These are phyloP conservation scores for Punctularia strigosozonata DNA, from an alignment of 768 basidiomycete species.

Conservation along the genomic window DNA sequence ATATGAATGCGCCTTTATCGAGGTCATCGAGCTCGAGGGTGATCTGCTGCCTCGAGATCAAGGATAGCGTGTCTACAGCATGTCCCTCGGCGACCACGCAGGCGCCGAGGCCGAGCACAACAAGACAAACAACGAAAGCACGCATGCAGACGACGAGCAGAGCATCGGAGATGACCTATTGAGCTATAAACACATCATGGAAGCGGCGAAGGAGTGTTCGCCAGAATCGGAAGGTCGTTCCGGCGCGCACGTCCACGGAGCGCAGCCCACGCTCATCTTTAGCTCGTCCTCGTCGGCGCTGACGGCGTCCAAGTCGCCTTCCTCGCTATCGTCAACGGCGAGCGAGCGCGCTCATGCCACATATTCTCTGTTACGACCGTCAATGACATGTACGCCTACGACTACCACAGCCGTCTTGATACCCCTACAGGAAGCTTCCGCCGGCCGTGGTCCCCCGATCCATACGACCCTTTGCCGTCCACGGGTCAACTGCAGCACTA, in stretches of 20 bases:
- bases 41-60: too few species aligned
- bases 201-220: too few species aligned
- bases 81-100: background rate
- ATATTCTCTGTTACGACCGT: conserved; percentile 10
- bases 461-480: conserved; percentile 32
- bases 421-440: conserved; percentile 39
- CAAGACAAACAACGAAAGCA: background rate
- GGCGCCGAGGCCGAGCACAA: background rate
- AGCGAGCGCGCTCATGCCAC: conserved; percentile 7
- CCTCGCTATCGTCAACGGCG: conserved; percentile 3
- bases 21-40: too few species aligned
- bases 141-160: background rate
- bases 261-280: too few species aligned
- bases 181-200: too few species aligned
- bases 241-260: too few species aligned
- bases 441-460: conserved; percentile 58
- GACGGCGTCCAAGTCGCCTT: too few species aligned
- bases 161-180: background rate
- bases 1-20: too few species aligned
- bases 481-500: too few species aligned
- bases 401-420: conserved; percentile 30
- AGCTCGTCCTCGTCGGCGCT: too few species aligned
- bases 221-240: too few species aligned
- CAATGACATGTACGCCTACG: conserved; percentile 26
- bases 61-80: too few species aligned